Percentiles rank a stretch among this genome's conserved stretches.
phyloP scores from a whole-genome alignment of 139 green algal species.

The Raphidocelis subcapitata region DNA sequence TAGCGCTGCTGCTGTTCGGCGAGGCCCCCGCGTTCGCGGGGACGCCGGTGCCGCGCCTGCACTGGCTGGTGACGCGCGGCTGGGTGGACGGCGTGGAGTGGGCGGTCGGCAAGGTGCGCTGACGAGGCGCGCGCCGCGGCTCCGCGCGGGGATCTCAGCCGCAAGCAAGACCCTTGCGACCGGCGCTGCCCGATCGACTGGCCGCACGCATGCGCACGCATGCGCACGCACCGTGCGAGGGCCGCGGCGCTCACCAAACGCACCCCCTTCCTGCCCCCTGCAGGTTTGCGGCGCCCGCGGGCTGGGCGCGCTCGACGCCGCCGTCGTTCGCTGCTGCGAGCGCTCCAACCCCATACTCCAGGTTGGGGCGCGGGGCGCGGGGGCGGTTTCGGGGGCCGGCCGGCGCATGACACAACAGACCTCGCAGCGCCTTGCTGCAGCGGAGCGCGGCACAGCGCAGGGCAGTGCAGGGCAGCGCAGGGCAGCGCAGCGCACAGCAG shows the following conservation, averaged over 20 bases:
- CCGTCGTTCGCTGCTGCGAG: constrained; percentile 37
- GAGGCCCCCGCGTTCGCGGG: constrained; percentile 29
- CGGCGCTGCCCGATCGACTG: constrained; percentile 20
- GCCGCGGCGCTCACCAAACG: too few species aligned
- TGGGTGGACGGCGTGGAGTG: constrained; percentile 33
- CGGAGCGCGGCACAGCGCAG: too few species aligned
- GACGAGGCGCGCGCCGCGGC: not conserved
- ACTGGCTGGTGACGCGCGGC: constrained; percentile 46
- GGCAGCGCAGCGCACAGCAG: too few species aligned
- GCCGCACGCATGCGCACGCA: too few species aligned
- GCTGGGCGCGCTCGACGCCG: constrained; percentile 9
- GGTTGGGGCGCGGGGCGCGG: constrained; percentile 4
- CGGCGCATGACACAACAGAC: not conserved
- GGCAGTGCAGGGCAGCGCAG: too few species aligned
- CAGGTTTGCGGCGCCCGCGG: constrained; percentile 13
- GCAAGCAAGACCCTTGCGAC: not conserved
- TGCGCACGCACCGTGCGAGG: too few species aligned
- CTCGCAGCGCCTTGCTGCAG: not conserved
- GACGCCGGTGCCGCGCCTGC: constrained; percentile 42
- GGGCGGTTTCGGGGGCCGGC: not conserved
- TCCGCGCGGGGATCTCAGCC: not conserved
- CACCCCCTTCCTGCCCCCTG: too few species aligned
- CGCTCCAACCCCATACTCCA: constrained; percentile 42
- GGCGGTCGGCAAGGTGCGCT: not conserved
- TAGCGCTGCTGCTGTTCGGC: constrained; percentile 55